Conservation (phyloP, 495 filamentous ascomycete genomes). For the Amniculicola lignicola region DNA sequence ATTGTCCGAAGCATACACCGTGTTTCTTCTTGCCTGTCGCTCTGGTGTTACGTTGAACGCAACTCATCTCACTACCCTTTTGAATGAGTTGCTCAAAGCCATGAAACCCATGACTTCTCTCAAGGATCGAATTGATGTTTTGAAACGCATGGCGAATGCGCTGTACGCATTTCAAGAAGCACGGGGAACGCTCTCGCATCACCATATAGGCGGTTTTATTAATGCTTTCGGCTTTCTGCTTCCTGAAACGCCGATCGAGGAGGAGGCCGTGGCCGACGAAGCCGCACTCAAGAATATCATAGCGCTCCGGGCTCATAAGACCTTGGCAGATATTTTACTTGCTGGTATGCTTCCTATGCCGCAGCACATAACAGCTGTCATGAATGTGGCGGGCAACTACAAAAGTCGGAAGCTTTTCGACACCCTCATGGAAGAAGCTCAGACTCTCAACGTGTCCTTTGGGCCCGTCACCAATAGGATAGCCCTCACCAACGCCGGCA, state of each 20-base stretch:
- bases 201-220: conserved; percentile 39
- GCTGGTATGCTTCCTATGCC: conserved; percentile 8
- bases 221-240: conserved; percentile 12
- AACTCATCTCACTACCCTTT: conserved; percentile 18
- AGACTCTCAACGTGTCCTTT: background rate
- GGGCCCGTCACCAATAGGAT: conserved; percentile 8
- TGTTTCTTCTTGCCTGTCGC: conserved; percentile 49
- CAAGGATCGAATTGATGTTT: conserved; percentile 5
- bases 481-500: conserved; percentile 8
- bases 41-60: conserved; percentile 39
- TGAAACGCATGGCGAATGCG: conserved; percentile 37
- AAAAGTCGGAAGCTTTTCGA: conserved; percentile 3
- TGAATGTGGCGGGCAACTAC: conserved; percentile 7
- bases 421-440: conserved; percentile 7
- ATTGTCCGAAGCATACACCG: conserved; percentile 44
- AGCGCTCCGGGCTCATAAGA: conserved; percentile 13
- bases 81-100: conserved; percentile 2
- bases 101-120: background rate
- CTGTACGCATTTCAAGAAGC: conserved; percentile 42
- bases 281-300: conserved; percentile 7
- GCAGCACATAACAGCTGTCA: conserved; percentile 9
- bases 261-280: conserved; percentile 3
- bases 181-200: conserved; percentile 36
- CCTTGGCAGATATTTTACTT: conserved; percentile 5
- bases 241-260: conserved; percentile 1